A percentile compares a stretch with the other conserved stretches of the same genome.
These are phyloP conservation scores for Diaporthe citrichinensis DNA, from an alignment of 2,329 filamentous ascomycete species.

Conservation along the genomic window DNA sequence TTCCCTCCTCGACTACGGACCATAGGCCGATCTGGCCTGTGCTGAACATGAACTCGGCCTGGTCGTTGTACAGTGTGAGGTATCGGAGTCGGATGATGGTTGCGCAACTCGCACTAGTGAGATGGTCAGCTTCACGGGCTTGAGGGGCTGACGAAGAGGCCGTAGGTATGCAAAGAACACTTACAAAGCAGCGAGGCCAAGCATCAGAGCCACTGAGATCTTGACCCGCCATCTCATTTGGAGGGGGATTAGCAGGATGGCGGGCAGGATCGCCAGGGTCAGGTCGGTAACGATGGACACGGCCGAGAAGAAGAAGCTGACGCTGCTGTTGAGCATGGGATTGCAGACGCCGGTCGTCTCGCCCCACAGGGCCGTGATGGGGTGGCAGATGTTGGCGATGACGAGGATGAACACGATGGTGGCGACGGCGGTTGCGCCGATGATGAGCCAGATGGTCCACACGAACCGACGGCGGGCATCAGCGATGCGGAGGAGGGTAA, in stretches of 20 bases:
- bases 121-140: conserved; percentile 35
- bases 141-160: neutral
- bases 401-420: conserved; percentile 48
- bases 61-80: conserved; percentile 56
- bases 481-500: conserved; percentile 51
- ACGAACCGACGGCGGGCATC: conserved; percentile 48
- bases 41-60: conserved; percentile 56
- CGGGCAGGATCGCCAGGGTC: conserved; percentile 54
- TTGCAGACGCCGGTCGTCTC: conserved; percentile 49
- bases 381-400: conserved; percentile 51
- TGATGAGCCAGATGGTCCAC: conserved; percentile 48
- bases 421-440: conserved; percentile 44
- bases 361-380: conserved; percentile 50
- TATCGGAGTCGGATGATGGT: conserved; percentile 59
- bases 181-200: conserved; percentile 59
- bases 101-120: conserved; percentile 51
- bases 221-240: conserved; percentile 60
- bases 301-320: conserved; percentile 53
- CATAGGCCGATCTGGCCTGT: conserved; percentile 59
- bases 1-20: conserved; percentile 64
- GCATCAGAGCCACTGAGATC: conserved; percentile 59
- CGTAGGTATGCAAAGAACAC: conserved; percentile 27
- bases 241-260: conserved; percentile 56
- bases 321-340: conserved; percentile 48
- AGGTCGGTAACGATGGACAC: conserved; percentile 54